Evolutionary conservation across 345 rosid species (phyloP).

Genomic region (Toxicodendron radicans): DNA sequence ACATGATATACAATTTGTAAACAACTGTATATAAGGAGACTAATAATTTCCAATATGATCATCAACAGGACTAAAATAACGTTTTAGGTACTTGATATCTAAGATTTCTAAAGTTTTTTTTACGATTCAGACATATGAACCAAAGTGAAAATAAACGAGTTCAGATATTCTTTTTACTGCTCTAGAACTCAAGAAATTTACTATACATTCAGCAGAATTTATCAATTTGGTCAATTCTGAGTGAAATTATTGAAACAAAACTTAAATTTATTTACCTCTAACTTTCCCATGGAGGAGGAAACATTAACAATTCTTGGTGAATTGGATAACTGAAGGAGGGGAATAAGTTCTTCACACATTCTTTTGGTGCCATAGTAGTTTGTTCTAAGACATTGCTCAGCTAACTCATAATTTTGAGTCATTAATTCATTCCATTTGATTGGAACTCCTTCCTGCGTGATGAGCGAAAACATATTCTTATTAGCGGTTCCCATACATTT

Average conservation of each 20-base stretch:
- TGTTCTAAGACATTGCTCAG: slow-evolving; percentile 36
- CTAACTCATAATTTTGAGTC: slow-evolving; percentile 36
- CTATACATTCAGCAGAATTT: too few relatives aligned
- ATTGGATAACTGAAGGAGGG: slow-evolving; percentile 47
- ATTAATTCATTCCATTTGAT: slow-evolving; percentile 30
- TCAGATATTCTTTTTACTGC: too few relatives aligned
- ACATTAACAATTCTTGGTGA: slow-evolving; percentile 53
- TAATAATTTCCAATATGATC: too few relatives aligned
- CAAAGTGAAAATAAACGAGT: too few relatives aligned
- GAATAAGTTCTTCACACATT: slow-evolving; percentile 46
- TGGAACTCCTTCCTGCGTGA: slow-evolving; percentile 24
- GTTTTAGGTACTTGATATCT: too few relatives aligned
- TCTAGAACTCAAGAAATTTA: too few relatives aligned
- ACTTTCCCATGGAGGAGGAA: slow-evolving; percentile 39
- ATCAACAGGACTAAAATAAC: too few relatives aligned
- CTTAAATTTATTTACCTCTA: slow-evolving; percentile 33
- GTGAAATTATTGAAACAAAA: too few relatives aligned
- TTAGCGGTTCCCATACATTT: neutral
- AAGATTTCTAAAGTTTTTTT: too few relatives aligned
- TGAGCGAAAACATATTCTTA: neutral
- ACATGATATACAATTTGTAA: neutral
- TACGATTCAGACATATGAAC: too few relatives aligned
- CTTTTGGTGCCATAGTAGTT: slow-evolving; percentile 56
- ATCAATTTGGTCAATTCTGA: too few relatives aligned
- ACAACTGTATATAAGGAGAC: too few relatives aligned